Base-by-base conservation (phyloP, 805 yeast species). In the Nakazawaea peltata region DNA sequence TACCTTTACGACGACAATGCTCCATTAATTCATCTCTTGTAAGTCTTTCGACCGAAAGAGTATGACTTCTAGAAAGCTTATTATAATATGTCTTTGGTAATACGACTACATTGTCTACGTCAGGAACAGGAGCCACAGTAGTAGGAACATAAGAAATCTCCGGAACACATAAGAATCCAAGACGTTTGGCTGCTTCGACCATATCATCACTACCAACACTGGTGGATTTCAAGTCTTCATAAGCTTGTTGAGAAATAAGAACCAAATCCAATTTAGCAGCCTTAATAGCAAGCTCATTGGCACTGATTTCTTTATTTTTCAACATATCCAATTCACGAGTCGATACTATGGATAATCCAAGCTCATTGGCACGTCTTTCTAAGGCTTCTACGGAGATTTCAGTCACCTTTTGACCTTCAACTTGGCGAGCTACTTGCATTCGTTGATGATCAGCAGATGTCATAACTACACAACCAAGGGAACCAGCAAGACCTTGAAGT, bases 81-180 rank as follows among this genome's bases (percentile, higher is more conserved):
- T 71, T 69, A 54, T 77, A 81, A 50, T 80, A 80, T 2, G 77
- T 65, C 5, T 68, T 60, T 5, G 90, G 87, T 23, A 81, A 50
- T 8, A 78, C 76, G 40, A 77, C 78, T 23, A 79, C 77, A 41
- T 72, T 70, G 4, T 61, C 54, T 10, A 65, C 53, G 44, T 78
- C 83, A 4, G 82, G 74, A 4, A 55, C 56, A 43, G 69, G 63
- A 7, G 72, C 68, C 25, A 69, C 69, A 2, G 81, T 74, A 1
- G 87, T 78, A 1, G 83, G 76, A 41, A 81, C 61, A 44, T 71
- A 79, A 2, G 77, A 62, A n/a, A 65, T 51, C 33, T 63, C 65
- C 1, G 90, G 83, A 27, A 82, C 63, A 33, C 74, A 64, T 44
- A 80, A 48, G 32, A 69, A 46, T 3, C 77, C 79, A 33, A 60